Evolutionary conservation across 805 yeast genomes (phyloP).

Genomic region (Candida xyloterini): DNA sequence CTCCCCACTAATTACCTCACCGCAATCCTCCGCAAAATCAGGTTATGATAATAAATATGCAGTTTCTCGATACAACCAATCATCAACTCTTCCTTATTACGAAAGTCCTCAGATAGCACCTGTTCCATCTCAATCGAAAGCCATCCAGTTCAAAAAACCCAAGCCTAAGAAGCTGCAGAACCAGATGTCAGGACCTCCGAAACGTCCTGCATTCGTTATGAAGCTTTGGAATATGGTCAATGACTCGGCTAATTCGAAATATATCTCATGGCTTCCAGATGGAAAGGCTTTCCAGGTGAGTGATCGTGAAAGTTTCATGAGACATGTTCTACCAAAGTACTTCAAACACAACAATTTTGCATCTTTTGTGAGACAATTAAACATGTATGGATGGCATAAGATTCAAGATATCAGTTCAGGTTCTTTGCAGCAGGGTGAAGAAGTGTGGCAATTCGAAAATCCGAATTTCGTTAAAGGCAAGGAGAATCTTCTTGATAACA

Average conservation of each 20-base stretch:
- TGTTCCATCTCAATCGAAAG: slow-evolving; percentile 1
- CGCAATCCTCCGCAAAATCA: slow-evolving; percentile 12
- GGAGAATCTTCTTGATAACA: slow-evolving; percentile 82
- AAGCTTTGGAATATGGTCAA: slow-evolving; percentile 96
- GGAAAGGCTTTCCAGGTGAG: slow-evolving; percentile 84
- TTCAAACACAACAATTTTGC: slow-evolving; percentile 96
- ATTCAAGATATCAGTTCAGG: slow-evolving; percentile 90
- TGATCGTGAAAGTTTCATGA: slow-evolving; percentile 83
- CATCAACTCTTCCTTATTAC: slow-evolving; percentile 13
- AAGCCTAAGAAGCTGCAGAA: slow-evolving; percentile 23
- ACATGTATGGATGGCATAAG: slow-evolving; percentile 99
- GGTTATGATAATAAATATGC: slow-evolving; percentile 10
- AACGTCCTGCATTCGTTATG: slow-evolving; percentile 87
- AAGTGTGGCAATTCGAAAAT: slow-evolving; percentile 84
- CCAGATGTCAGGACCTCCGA: slow-evolving; percentile 31
- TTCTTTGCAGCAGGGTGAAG: slow-evolving; percentile 63
- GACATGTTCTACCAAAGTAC: slow-evolving; percentile 79
- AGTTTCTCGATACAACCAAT: slow-evolving; percentile 15
- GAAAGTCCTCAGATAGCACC: slow-evolving; percentile 10
- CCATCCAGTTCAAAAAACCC: slow-evolving; percentile 24
- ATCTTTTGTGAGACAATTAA: slow-evolving; percentile 90
- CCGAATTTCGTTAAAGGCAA: slow-evolving; percentile 73
- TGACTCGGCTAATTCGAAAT: slow-evolving; percentile 64
- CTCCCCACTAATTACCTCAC: slow-evolving; percentile 8
- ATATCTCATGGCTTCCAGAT: slow-evolving; percentile 80